Evolutionary conservation across 1,284 basidiomycete species (phyloP).

Genomic region (Microbotryum saponariae): DNA sequence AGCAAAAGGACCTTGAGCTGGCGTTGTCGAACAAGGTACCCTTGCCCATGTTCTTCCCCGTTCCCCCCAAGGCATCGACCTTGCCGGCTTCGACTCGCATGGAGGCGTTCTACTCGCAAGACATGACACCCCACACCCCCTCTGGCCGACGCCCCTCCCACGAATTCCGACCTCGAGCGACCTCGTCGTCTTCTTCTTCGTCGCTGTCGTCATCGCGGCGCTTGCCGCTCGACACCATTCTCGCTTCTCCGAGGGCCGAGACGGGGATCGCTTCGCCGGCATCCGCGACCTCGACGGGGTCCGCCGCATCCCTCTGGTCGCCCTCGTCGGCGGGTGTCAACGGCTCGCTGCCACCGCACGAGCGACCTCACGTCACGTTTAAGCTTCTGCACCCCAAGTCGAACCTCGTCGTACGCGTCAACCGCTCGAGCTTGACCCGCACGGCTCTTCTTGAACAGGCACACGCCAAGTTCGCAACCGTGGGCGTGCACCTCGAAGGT

Average conservation of each 20-base stretch:
- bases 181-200: conserved; percentile 9
- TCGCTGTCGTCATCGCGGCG: conserved; percentile 9
- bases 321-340: not conserved
- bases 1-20: conserved; percentile 5
- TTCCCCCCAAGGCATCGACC: conserved; percentile 12
- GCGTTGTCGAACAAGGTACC: conserved; percentile 22
- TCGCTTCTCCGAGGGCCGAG: conserved; percentile 16
- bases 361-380: conserved; percentile 15
- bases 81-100: conserved; percentile 3
- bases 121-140: conserved; percentile 16
- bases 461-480: too few species aligned
- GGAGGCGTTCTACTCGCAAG: conserved; percentile 21
- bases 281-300: not conserved
- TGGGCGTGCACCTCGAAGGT: too few species aligned
- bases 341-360: too few species aligned
- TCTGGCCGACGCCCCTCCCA: not conserved
- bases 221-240: conserved; percentile 24
- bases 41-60: conserved; percentile 27
- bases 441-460: too few species aligned
- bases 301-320: not conserved
- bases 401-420: conserved; percentile 23
- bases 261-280: not conserved
- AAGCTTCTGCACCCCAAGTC: conserved; percentile 19
- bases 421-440: too few species aligned
- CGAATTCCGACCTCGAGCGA: conserved; percentile 15